Conservation (phyloP, 1,139 yeast species). For the Barnettozyma hawaiiensis region DNA sequence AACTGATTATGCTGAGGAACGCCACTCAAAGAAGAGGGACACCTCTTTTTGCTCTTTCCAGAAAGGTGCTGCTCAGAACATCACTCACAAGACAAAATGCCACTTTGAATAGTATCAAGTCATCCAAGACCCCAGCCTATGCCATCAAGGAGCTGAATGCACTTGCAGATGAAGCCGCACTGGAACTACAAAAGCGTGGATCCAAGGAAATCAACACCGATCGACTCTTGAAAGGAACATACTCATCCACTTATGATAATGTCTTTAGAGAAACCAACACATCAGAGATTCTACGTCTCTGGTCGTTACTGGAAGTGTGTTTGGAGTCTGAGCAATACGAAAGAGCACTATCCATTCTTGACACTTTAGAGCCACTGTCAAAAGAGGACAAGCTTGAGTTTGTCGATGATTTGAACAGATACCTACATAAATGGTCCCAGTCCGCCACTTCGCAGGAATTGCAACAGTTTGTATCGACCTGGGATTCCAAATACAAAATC, state of each 20-base stretch:
- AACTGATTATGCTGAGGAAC: background rate
- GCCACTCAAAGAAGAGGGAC: background rate
- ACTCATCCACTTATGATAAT: conserved; percentile 29
- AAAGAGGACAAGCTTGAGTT: conserved; percentile 23
- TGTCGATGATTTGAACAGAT: conserved; percentile 43
- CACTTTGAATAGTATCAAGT: conserved; percentile 1
- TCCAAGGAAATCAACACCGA: conserved; percentile 9
- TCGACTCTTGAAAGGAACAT: conserved; percentile 14
- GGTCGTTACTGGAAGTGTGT: conserved; percentile 79
- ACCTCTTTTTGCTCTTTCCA: background rate
- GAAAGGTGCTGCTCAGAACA: background rate
- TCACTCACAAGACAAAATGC: conserved; percentile 6
- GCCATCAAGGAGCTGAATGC: conserved; percentile 18
- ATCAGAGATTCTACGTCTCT: conserved; percentile 58
- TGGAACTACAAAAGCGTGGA: conserved; percentile 4
- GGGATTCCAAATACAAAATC: conserved; percentile 21
- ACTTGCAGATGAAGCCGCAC: conserved; percentile 3
- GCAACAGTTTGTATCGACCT: conserved; percentile 18
- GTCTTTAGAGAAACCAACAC: conserved; percentile 37
- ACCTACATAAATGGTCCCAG: conserved; percentile 39
- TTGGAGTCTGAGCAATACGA: conserved; percentile 59
- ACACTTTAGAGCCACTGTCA: conserved; percentile 39
- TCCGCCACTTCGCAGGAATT: conserved; percentile 28
- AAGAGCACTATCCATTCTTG: conserved; percentile 66
- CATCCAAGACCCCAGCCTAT: conserved; percentile 5